A percentile compares a stretch with the other conserved stretches of the same genome.
phyloP scores from a whole-genome alignment of 352 stramenopile genomes.

The Phytophthora chlamydospora region DNA sequence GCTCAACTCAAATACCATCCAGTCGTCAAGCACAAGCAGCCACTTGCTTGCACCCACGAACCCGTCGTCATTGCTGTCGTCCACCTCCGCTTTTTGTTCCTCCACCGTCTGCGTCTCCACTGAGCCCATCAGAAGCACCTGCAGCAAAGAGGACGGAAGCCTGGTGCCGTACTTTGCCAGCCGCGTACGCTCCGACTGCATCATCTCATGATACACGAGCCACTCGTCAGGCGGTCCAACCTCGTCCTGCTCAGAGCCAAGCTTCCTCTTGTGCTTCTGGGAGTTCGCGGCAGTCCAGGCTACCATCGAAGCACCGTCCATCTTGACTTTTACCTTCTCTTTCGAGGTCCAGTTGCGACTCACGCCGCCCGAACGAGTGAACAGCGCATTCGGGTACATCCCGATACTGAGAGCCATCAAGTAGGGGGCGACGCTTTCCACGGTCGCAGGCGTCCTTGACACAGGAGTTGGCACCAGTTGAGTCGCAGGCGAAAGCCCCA shows the following conservation, averaged over 20 bases:
- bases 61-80: conserved; percentile 10
- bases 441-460: conserved; percentile 13
- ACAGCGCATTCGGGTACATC: conserved; percentile 83
- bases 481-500: conserved; percentile 55
- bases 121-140: conserved; percentile 70
- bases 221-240: conserved; percentile 51
- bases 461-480: conserved; percentile 41
- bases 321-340: conserved; percentile 83
- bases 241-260: conserved; percentile 29
- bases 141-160: conserved; percentile 59
- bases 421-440: conserved; percentile 53
- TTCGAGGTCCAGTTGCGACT: conserved; percentile 79
- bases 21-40: conserved; percentile 75
- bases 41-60: conserved; percentile 30
- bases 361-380: conserved; percentile 35
- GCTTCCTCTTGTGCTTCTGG: conserved; percentile 35
- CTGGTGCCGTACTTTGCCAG: conserved; percentile 77
- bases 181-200: conserved; percentile 73
- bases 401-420: conserved; percentile 71
- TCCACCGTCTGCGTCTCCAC: conserved; percentile 44
- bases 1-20: conserved; percentile 70
- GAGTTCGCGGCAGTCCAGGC: conserved; percentile 30
- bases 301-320: conserved; percentile 66
- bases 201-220: conserved; percentile 88
- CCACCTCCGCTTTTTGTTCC: conserved; percentile 22